Conservation (phyloP, 2,329 filamentous ascomycete genomes). For the Fusarium humuli region DNA sequence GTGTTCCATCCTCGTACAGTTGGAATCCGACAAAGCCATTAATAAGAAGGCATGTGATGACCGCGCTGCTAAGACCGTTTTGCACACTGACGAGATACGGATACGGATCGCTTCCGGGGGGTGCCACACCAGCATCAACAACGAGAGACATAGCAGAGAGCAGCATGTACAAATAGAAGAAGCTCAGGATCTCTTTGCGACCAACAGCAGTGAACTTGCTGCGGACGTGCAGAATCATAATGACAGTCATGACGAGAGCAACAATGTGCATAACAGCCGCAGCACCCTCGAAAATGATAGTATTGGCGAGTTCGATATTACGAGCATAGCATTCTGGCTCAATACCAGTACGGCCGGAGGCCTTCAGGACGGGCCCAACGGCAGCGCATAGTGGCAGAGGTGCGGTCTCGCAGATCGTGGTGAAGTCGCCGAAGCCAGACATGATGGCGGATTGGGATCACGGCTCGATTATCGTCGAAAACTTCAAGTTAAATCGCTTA, state of each 20-base stretch:
- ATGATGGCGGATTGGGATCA: conserved; percentile 52
- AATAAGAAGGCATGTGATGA: conserved; percentile 90
- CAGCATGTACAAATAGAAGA: conserved; percentile 97
- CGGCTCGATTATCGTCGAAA: conserved; percentile 7
- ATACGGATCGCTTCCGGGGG: conserved; percentile 81
- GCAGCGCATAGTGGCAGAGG: conserved; percentile 88
- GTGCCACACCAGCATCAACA: conserved; percentile 92
- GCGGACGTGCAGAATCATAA: conserved; percentile 97
- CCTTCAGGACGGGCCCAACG: conserved; percentile 78
- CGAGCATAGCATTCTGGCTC: conserved; percentile 92
- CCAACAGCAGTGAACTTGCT: conserved; percentile 98
- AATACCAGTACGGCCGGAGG: conserved; percentile 78
- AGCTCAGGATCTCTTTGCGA: conserved; percentile 79
- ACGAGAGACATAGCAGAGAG: conserved; percentile 89
- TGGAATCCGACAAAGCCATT: conserved; percentile 99
- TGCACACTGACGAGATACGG: conserved; percentile 94
- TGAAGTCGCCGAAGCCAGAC: conserved; percentile 94
- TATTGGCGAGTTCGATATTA: conserved; percentile 96
- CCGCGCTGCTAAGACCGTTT: conserved; percentile 83
- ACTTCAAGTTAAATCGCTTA: neutral
- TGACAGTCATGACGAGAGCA: conserved; percentile 89
- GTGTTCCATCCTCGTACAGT: conserved; percentile 96
- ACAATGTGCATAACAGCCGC: conserved; percentile 92
- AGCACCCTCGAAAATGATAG: conserved; percentile 96
- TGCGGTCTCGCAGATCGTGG: conserved; percentile 84